Evolutionary conservation across 768 basidiomycete genomes (phyloP).

Genomic region (Boletales sp.): DNA sequence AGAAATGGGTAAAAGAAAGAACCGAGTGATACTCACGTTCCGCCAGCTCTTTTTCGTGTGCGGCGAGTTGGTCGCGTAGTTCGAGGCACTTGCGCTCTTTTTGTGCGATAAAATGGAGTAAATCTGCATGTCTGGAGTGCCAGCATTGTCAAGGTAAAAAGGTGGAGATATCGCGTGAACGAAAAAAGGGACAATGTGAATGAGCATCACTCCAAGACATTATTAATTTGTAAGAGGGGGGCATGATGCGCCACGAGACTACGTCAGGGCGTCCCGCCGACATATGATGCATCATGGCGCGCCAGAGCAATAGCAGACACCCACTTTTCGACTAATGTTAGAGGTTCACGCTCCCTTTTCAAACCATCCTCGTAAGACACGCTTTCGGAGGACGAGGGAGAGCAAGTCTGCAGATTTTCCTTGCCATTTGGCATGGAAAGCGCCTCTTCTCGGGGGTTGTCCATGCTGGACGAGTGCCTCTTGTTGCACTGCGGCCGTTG

Average conservation of each 20-base stretch:
- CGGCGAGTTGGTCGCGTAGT: slow-evolving; percentile 66
- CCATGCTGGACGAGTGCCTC: slow-evolving; percentile 3
- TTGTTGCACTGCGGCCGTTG: slow-evolving; percentile 5
- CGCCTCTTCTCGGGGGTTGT: slow-evolving; percentile 1
- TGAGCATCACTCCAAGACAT: no score
- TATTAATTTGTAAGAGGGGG: no score
- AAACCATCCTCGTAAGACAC: slow-evolving; percentile 9
- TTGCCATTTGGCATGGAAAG: slow-evolving; percentile 3
- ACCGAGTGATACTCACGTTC: slow-evolving; percentile 42
- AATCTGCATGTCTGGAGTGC: slow-evolving; percentile 62
- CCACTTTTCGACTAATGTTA: slow-evolving; percentile 73
- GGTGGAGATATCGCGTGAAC: no score
- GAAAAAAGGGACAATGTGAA: background rate
- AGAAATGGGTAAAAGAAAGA: background rate
- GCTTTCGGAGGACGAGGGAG: slow-evolving; percentile 18
- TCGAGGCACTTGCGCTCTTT: slow-evolving; percentile 85
- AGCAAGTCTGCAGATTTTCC: slow-evolving; percentile 11
- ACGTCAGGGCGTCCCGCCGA: no score
- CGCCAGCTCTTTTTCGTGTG: slow-evolving; percentile 69
- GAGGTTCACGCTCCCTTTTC: slow-evolving; percentile 34
- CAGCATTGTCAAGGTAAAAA: background rate
- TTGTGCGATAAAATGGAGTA: slow-evolving; percentile 82
- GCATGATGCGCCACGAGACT: no score
- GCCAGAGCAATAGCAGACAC: slow-evolving; percentile 20
- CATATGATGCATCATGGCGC: background rate